A percentile compares a stretch with the other conserved stretches of the same genome.
These are phyloP conservation scores for Hemisphaericaspora xylofermentans DNA, from an alignment of 1,139 yeast genomes.

Conservation along the genomic window DNA sequence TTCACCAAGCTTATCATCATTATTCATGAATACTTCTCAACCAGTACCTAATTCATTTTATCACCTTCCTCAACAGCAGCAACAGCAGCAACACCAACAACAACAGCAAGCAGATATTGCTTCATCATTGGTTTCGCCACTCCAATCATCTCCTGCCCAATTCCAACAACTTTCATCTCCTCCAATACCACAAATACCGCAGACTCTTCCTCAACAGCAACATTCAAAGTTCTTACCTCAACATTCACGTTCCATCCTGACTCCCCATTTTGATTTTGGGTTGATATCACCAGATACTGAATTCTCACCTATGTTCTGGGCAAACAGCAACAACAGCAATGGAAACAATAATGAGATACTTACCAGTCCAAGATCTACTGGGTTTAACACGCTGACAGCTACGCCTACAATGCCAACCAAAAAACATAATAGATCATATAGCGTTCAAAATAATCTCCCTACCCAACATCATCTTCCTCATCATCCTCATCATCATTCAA, in stretches of 20 bases:
- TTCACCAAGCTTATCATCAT: constrained; percentile 15
- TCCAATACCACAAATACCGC: constrained; percentile 2
- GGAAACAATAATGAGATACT: not conserved
- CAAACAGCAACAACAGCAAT: not conserved
- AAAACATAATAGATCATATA: not conserved
- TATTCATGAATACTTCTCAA: constrained; percentile 12
- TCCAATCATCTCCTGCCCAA: constrained; percentile 10
- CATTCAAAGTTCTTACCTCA: constrained; percentile 3
- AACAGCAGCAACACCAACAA: constrained; percentile 12
- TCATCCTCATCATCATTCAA: not conserved
- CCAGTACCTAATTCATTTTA: constrained; percentile 15
- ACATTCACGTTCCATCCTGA: constrained; percentile 13
- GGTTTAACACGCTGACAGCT: not conserved
- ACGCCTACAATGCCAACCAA: not conserved
- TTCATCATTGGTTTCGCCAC: constrained; percentile 15
- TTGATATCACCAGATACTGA: not conserved
- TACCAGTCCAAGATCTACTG: not conserved
- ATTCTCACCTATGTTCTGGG: not conserved
- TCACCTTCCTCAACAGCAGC: too few species aligned
- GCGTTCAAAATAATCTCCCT: not conserved
- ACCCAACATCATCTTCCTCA: constrained; percentile 4
- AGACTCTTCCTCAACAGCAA: not conserved
- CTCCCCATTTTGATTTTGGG: constrained; percentile 14
- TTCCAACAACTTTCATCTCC: constrained; percentile 7
- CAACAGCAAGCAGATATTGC: constrained; percentile 12